A percentile compares a stretch with the other conserved stretches of the same genome.
Conservation (phyloP, 352 stramenopile species). For the Globisporangium cystogenes region DNA sequence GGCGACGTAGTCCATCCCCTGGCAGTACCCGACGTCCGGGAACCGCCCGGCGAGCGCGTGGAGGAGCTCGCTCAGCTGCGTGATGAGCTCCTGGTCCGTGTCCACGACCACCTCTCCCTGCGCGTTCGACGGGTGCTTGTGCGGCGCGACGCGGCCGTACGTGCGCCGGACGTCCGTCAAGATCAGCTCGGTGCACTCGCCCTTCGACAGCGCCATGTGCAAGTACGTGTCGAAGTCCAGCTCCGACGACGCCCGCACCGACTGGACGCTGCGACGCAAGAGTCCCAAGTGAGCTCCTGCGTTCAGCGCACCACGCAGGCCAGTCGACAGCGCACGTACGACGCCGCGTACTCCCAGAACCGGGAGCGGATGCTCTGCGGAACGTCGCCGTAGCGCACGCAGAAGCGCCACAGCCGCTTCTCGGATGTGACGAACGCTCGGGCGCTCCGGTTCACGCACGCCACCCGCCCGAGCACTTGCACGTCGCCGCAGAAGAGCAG, state of each 20-base stretch:
- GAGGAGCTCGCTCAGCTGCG: constrained; percentile 75
- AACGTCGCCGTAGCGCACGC: constrained; percentile 71
- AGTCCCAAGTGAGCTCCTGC: neutral
- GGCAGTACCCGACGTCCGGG: constrained; percentile 81
- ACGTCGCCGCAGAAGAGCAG: constrained; percentile 65
- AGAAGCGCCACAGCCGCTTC: constrained; percentile 70
- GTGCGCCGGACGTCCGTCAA: constrained; percentile 79
- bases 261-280: constrained; percentile 12
- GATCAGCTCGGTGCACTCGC: constrained; percentile 79
- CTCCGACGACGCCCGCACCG: constrained; percentile 45
- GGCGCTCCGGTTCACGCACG: constrained; percentile 48
- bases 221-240: constrained; percentile 83
- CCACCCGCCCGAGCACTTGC: constrained; percentile 33
- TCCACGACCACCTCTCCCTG: constrained; percentile 41
- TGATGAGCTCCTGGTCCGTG: constrained; percentile 65
- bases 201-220: constrained; percentile 80
- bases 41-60: constrained; percentile 74
- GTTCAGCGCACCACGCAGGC: too few species aligned
- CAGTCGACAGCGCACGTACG: constrained; percentile 10
- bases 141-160: constrained; percentile 75
- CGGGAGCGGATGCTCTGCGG: constrained; percentile 44
- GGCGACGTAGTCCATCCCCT: constrained; percentile 87
- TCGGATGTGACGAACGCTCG: constrained; percentile 63
- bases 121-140: constrained; percentile 58
- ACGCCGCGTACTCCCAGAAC: constrained; percentile 67